A percentile compares a stretch with the other conserved stretches of the same genome.
Conservation (phyloP, 441 rosid genomes). For the Pelargonium hybrid region DNA sequence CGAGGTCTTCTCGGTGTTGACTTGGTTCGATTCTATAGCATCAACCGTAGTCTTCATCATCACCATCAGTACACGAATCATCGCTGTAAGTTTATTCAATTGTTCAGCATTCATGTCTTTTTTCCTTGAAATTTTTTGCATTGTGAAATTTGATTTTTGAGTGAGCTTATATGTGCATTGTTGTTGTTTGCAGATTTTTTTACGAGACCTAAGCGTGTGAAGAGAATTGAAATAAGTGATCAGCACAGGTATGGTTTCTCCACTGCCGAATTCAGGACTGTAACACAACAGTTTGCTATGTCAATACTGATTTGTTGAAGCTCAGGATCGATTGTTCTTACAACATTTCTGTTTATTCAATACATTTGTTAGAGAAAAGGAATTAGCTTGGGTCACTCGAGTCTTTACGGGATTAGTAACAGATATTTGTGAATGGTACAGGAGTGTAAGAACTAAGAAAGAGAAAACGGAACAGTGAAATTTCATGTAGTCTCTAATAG, state of each 20-base stretch:
- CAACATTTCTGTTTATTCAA: no score
- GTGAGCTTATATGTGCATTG: neutral
- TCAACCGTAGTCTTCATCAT: no score
- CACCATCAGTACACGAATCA: conserved; percentile 21
- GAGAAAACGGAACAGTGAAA: no score
- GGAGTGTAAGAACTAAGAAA: no score
- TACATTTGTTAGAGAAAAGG: no score
- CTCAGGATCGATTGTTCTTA: neutral
- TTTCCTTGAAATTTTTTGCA: neutral
- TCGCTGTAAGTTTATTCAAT: conserved; percentile 37
- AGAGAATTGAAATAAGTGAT: conserved; percentile 66
- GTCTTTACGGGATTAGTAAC: no score
- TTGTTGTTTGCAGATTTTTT: conserved; percentile 43
- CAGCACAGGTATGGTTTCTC: conserved; percentile 51
- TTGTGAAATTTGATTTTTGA: neutral
- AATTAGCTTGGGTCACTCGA: no score
- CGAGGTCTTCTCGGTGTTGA: no score
- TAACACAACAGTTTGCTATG: neutral
- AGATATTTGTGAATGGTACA: no score
- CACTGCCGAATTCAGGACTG: neutral
- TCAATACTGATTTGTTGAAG: neutral
- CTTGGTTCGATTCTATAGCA: no score
- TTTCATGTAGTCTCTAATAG: no score
- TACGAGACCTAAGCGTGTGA: conserved; percentile 64
- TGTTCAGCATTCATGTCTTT: neutral